phyloP scores from a whole-genome alignment of 441 rosid species.

The Dalechampia spathulata region DNA sequence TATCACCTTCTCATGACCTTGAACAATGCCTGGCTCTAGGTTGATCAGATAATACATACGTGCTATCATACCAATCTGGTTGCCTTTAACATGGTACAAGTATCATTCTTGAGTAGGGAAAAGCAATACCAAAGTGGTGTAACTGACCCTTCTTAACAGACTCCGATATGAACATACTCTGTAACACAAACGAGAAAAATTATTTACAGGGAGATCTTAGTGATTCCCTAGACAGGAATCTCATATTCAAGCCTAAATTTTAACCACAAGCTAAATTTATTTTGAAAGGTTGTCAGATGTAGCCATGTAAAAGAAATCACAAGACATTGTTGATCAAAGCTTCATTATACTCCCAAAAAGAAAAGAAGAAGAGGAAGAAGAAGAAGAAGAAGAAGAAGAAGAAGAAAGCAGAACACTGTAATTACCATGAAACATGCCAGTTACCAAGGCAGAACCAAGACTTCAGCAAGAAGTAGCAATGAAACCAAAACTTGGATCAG shows the following conservation, averaged over 20 bases:
- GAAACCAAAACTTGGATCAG: background rate
- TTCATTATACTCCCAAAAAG: background rate
- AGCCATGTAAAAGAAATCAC: background rate
- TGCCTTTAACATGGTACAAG: too few relatives aligned
- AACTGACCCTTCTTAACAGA: too few relatives aligned
- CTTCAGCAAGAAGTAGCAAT: background rate
- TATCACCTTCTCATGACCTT: background rate
- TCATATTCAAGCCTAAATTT: background rate
- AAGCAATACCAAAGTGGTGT: background rate
- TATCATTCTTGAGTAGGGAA: background rate
- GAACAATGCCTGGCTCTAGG: background rate
- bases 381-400: too few relatives aligned
- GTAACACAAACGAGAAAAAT: background rate
- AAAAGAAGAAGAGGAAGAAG: background rate
- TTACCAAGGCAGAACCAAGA: background rate
- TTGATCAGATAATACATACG: background rate
- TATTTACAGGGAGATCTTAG: background rate
- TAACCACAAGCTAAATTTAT: background rate
- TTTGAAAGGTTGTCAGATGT: background rate
- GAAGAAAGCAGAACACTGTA: too few relatives aligned
- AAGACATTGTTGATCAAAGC: background rate
- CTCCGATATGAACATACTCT: background rate
- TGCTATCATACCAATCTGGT: too few relatives aligned
- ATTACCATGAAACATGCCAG: too few relatives aligned
- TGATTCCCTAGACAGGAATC: background rate